Evolutionary conservation across 202 grass and related monocot species (phyloP).

Genomic region (Dendrocalamus latiflorus): DNA sequence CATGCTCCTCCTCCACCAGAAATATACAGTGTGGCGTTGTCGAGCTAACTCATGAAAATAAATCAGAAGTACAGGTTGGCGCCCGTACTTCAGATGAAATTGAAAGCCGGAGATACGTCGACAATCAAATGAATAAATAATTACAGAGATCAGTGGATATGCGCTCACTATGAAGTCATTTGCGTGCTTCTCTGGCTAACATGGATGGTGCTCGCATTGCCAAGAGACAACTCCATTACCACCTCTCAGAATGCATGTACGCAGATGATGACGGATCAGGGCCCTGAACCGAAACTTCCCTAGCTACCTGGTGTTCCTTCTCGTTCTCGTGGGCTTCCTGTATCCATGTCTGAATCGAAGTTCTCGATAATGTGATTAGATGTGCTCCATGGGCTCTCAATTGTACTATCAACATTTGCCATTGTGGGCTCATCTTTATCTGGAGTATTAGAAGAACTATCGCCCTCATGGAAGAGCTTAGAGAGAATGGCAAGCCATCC

Average conservation of each 20-base stretch:
- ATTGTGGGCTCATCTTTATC: too few relatives aligned
- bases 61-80: not conserved
- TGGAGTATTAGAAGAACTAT: not conserved
- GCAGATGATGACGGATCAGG: constrained; percentile 37
- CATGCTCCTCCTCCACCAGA: not conserved
- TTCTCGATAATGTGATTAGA: constrained; percentile 4
- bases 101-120: not conserved
- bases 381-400: constrained; percentile 8
- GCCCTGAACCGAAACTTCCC: constrained; percentile 31
- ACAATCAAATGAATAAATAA: constrained; percentile 16
- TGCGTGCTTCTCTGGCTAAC: not conserved
- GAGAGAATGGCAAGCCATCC: constrained; percentile 1
- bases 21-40: not conserved
- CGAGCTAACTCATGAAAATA: not conserved
- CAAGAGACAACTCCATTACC: not conserved
- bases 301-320: constrained; percentile 40
- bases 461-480: constrained; percentile 17
- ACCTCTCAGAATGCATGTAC: constrained; percentile 40
- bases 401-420: not conserved
- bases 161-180: not conserved
- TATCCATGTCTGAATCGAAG: constrained; percentile 31
- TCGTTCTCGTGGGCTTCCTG: constrained; percentile 12
- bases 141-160: not conserved
- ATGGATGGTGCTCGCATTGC: not conserved
- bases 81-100: not conserved